Percentiles rank a stretch among this genome's conserved stretches.
Conservation (phyloP, 305 asterid genomes). For the Solanum hybrid region DNA sequence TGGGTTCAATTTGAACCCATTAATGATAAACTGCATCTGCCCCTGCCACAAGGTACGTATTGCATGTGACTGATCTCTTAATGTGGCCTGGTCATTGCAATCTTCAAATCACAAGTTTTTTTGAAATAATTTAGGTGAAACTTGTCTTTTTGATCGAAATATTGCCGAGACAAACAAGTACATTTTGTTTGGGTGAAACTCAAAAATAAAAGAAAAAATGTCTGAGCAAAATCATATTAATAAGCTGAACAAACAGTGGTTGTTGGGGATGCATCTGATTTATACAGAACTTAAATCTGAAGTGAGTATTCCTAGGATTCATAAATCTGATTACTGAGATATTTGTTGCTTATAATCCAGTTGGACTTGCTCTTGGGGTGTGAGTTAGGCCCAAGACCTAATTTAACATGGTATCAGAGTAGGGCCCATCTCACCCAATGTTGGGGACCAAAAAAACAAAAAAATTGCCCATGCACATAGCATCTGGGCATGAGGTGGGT, state of each 20-base stretch:
- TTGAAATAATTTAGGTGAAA: background rate
- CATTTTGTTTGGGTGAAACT: background rate
- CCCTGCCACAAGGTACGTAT: background rate
- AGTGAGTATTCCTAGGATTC: background rate
- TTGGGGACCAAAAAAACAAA: too few species aligned
- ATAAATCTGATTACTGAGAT: background rate
- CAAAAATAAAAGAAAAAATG: background rate
- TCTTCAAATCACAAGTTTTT: background rate
- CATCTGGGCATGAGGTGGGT: too few species aligned
- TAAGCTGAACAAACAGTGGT: background rate
- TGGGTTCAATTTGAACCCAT: background rate
- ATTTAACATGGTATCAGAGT: too few species aligned
- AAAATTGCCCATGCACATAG: too few species aligned
- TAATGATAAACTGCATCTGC: background rate
- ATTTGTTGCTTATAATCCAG: background rate
- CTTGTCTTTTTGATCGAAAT: background rate
- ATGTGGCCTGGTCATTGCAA: background rate
- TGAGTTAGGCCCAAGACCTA: too few species aligned
- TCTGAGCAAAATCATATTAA: background rate
- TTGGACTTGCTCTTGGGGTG: background rate
- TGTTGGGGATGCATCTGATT: background rate
- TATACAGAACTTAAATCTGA: background rate
- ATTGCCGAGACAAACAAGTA: background rate
- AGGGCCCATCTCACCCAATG: too few species aligned
- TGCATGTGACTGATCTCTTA: background rate